Percentiles rank a stretch among this genome's conserved stretches.
Evolutionary conservation across 106 monocot species (phyloP).

Genomic region (Xerophyta viscosa): DNA sequence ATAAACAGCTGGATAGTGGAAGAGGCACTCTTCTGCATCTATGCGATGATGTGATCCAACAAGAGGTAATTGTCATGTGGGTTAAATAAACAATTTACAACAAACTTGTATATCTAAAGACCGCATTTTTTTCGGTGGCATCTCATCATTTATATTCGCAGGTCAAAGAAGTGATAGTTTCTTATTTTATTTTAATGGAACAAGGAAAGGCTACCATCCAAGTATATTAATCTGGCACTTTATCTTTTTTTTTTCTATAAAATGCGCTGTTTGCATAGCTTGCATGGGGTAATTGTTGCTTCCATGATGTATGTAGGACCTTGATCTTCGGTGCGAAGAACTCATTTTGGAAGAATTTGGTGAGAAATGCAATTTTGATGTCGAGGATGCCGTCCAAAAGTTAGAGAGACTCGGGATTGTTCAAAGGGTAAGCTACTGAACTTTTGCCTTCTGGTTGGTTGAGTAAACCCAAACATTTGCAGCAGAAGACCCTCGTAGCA

Average conservation of each 20-base stretch:
- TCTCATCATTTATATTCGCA: constrained; percentile 19
- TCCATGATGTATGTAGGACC: constrained; percentile 60
- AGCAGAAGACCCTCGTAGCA: no score
- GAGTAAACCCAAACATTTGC: no score
- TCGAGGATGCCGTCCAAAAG: constrained; percentile 82
- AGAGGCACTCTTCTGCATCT: constrained; percentile 91
- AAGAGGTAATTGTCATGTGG: constrained; percentile 64
- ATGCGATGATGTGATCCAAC: constrained; percentile 97
- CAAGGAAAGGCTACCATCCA: constrained; percentile 77
- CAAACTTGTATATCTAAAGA: no score
- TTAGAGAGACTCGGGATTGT: constrained; percentile 93
- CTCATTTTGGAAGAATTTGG: constrained; percentile 83
- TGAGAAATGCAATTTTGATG: constrained; percentile 80
- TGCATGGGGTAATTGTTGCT: no score
- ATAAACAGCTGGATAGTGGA: constrained; percentile 93
- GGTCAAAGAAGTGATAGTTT: constrained; percentile 92
- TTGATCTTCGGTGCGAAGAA: constrained; percentile 79
- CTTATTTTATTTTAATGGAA: constrained; percentile 91
- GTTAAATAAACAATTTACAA: no score
- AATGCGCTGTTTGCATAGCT: no score
- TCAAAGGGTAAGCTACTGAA: constrained; percentile 46
- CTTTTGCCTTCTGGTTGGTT: no score
- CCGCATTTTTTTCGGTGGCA: no score
- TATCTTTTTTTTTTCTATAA: background rate
- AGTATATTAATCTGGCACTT: constrained; percentile 17